These are phyloP conservation scores for Globisporangium paddicum DNA, from an alignment of 352 stramenopile species.

Conservation along the genomic window DNA sequence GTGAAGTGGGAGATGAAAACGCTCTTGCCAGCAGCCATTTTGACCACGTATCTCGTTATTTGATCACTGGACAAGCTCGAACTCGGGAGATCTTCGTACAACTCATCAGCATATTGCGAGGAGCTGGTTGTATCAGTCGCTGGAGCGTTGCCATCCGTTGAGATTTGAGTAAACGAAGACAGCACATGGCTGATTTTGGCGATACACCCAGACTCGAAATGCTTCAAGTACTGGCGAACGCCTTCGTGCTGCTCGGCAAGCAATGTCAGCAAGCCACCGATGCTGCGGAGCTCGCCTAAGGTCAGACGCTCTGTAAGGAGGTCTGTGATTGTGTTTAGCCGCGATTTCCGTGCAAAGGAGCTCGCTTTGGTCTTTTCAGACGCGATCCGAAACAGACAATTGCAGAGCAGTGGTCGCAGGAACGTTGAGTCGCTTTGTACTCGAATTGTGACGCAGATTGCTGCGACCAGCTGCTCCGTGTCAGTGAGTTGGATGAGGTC, in stretches of 20 bases:
- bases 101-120: not conserved
- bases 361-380: not conserved
- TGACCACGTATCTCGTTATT: conserved; percentile 7
- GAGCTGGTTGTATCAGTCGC: not conserved
- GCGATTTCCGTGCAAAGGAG: conserved; percentile 3
- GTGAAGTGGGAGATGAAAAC: conserved; percentile 27
- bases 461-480: conserved; percentile 22
- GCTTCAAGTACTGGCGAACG: conserved; percentile 6
- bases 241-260: conserved; percentile 10
- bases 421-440: conserved; percentile 24
- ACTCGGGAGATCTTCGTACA: not conserved
- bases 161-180: conserved; percentile 11
- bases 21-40: conserved; percentile 13
- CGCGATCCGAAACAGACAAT: conserved; percentile 9
- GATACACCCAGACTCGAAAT: conserved; percentile 10
- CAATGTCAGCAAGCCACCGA: conserved; percentile 2
- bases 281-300: conserved; percentile 7
- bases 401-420: conserved; percentile 21
- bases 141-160: not conserved
- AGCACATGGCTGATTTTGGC: conserved; percentile 8
- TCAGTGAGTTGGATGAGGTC: conserved; percentile 22
- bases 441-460: conserved; percentile 23
- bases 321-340: conserved; percentile 7
- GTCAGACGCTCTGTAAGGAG: conserved; percentile 9
- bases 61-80: not conserved